Evolutionary conservation across 106 monocot genomes (phyloP).

Genomic region (Apostasia ramifera): DNA sequence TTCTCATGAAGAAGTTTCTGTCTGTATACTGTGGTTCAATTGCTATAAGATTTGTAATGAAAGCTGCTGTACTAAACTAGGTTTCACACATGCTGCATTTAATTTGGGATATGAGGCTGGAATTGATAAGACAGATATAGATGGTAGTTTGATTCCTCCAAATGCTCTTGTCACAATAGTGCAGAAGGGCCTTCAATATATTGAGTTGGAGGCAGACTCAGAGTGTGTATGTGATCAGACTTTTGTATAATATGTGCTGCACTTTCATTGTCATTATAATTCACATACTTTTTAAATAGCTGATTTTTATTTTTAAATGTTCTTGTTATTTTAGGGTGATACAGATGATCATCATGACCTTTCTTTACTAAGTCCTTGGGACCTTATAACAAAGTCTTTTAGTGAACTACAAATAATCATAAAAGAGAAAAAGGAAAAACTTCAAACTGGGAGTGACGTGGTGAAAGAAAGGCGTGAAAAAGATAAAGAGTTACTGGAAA

Average conservation of each 20-base stretch:
- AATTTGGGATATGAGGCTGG: slow-evolving; percentile 90
- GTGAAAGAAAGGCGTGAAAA: no score
- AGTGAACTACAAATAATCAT: slow-evolving; percentile 59
- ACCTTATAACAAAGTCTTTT: slow-evolving; percentile 82
- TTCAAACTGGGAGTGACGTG: slow-evolving; percentile 28
- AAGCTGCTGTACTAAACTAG: slow-evolving; percentile 27
- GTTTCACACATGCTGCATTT: slow-evolving; percentile 88
- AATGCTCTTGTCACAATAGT: slow-evolving; percentile 86
- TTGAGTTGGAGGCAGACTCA: slow-evolving; percentile 86
- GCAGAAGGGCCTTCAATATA: slow-evolving; percentile 90
- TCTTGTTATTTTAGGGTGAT: slow-evolving; percentile 41
- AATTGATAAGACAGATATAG: slow-evolving; percentile 61
- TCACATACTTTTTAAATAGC: no score
- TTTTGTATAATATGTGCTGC: neutral
- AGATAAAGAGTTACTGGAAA: slow-evolving; percentile 45
- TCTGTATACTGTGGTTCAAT: no score
- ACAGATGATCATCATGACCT: slow-evolving; percentile 51
- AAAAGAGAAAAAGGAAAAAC: slow-evolving; percentile 58
- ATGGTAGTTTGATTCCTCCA: slow-evolving; percentile 74
- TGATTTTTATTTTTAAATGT: no score
- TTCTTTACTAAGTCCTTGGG: slow-evolving; percentile 74
- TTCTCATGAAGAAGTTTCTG: no score
- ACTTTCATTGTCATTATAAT: no score
- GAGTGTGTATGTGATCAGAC: slow-evolving; percentile 31
- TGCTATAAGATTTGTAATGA: neutral